phyloP scores from a whole-genome alignment of 192 early-diverging fungal species.

The Phlyctochytrium planicorne region DNA sequence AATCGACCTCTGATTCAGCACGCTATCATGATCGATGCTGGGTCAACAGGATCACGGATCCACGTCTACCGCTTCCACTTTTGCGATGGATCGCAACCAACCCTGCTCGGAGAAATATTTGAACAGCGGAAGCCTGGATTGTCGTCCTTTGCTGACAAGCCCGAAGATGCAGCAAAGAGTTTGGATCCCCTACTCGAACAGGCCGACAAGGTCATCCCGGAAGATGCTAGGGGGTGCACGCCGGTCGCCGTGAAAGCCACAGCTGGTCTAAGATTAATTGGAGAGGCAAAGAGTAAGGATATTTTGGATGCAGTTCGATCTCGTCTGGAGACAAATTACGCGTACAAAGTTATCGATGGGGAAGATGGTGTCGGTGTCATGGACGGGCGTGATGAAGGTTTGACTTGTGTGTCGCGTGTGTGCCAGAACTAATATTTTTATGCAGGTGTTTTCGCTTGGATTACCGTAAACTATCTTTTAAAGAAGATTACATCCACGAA shows the following conservation, averaged over 20 bases:
- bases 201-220: conserved; percentile 74
- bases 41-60: conserved; percentile 94
- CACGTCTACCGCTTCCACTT: conserved; percentile 97
- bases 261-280: conserved; percentile 85
- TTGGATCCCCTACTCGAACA: conserved; percentile 75
- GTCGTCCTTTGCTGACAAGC: conserved; percentile 66
- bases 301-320: conserved; percentile 74
- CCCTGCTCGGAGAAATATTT: conserved; percentile 74
- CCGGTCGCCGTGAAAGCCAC: conserved; percentile 95
- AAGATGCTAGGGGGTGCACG: conserved; percentile 70
- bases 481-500: conserved; percentile 56
- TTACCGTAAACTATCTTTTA: conserved; percentile 93
- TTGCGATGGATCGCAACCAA: conserved; percentile 72
- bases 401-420: neutral
- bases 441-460: conserved; percentile 90
- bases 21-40: conserved; percentile 94
- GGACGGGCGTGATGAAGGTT: conserved; percentile 95
- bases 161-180: conserved; percentile 74
- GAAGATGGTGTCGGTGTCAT: conserved; percentile 80
- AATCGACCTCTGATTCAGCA: conserved; percentile 79
- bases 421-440: neutral
- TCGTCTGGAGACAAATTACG: conserved; percentile 70
- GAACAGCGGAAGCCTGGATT: conserved; percentile 82
- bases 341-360: conserved; percentile 72
- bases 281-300: conserved; percentile 61